These are phyloP conservation scores for Sporothrix euskadiensis DNA, from an alignment of 2,329 filamentous ascomycete species.

Conservation along the genomic window DNA sequence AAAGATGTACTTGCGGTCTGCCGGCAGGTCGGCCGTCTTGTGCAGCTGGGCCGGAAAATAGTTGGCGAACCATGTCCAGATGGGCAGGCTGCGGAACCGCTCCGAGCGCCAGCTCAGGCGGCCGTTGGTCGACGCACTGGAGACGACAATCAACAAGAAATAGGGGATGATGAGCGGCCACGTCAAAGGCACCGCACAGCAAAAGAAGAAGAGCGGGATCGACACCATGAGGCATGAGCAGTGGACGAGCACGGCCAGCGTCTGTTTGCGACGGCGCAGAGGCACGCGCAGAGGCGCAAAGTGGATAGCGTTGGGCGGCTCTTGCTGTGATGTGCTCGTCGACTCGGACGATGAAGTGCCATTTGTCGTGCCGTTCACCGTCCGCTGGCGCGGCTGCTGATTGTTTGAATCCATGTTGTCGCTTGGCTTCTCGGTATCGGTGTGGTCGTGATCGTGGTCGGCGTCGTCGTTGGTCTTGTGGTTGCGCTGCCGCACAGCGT, in stretches of 20 bases:
- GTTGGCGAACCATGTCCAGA: conserved; percentile 87
- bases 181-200: conserved; percentile 85
- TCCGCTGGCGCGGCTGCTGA: conserved; percentile 3
- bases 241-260: conserved; percentile 74
- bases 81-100: conserved; percentile 67
- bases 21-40: conserved; percentile 75
- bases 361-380: neutral
- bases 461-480: neutral
- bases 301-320: conserved; percentile 56
- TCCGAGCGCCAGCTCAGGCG: conserved; percentile 72
- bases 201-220: conserved; percentile 82
- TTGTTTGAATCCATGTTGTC: neutral
- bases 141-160: conserved; percentile 78
- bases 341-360: neutral
- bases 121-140: conserved; percentile 74
- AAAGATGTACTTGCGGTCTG: conserved; percentile 90
- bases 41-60: conserved; percentile 92
- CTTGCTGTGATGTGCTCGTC: neutral
- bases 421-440: neutral
- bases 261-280: conserved; percentile 70
- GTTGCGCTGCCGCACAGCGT: neutral
- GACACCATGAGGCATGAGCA: conserved; percentile 69
- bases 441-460: neutral
- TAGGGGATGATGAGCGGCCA: conserved; percentile 82
- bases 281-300: conserved; percentile 82